phyloP scores from a whole-genome alignment of 768 basidiomycete genomes.

The Cystobasidium onofrii region DNA sequence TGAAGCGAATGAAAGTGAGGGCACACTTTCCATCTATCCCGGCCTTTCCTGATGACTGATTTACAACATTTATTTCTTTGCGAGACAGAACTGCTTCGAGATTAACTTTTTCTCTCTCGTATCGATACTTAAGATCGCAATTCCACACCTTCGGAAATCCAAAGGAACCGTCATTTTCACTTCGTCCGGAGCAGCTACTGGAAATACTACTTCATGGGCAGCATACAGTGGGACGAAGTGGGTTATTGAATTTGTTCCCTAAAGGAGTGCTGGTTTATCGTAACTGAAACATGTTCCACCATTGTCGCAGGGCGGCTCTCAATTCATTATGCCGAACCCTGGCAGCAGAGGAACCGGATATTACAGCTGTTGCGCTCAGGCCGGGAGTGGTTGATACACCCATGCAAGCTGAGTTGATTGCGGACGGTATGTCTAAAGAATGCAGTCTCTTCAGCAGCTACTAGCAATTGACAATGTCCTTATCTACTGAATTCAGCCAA shows the following conservation, averaged over 20 bases:
- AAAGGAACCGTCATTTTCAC: constrained; percentile 30
- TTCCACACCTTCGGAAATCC: constrained; percentile 29
- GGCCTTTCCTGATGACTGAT: no score
- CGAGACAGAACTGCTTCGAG: constrained; percentile 28
- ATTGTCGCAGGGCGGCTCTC: constrained; percentile 24
- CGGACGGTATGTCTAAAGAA: neutral
- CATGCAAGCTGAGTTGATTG: constrained; percentile 29
- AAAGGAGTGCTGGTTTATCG: no score
- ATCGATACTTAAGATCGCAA: constrained; percentile 22
- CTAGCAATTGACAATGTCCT: neutral
- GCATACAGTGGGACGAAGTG: constrained; percentile 29
- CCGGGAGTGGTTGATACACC: constrained; percentile 30
- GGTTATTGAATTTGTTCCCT: no score
- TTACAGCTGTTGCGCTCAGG: constrained; percentile 28
- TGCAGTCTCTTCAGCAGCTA: no score
- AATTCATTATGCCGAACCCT: constrained; percentile 30
- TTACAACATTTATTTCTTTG: no score
- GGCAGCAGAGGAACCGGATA: constrained; percentile 32
- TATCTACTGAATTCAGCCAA: neutral
- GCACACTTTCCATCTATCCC: neutral
- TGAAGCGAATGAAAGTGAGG: constrained; percentile 18
- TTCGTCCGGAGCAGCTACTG: constrained; percentile 33
- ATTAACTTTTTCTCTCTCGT: constrained; percentile 36
- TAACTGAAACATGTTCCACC: no score
- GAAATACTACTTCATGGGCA: constrained; percentile 18